A percentile compares a stretch with the other conserved stretches of the same genome.
Conservation (phyloP, 768 basidiomycete species). For the Kwoniella pini region DNA sequence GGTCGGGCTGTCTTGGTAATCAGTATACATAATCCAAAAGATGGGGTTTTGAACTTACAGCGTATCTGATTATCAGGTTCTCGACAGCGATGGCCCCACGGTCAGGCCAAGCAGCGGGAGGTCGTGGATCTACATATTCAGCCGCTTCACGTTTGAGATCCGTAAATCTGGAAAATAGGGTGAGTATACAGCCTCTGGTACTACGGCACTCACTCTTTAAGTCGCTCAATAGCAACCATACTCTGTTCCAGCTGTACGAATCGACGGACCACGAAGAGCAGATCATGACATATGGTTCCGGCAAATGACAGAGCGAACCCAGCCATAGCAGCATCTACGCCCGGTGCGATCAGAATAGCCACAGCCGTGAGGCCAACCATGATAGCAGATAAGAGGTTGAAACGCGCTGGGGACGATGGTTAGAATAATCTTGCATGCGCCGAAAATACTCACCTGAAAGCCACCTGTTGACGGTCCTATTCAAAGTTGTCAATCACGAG, state of each 20-base stretch:
- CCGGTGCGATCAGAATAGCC: slow-evolving; percentile 67
- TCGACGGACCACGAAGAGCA: slow-evolving; percentile 59
- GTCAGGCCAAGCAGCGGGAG: slow-evolving; percentile 75
- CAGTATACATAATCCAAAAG: too few relatives aligned
- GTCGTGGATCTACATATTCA: slow-evolving; percentile 84
- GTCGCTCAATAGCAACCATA: slow-evolving; percentile 80
- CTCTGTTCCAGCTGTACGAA: slow-evolving; percentile 81
- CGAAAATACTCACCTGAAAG: slow-evolving; percentile 27
- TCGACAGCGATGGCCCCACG: slow-evolving; percentile 65
- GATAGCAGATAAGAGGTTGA: slow-evolving; percentile 73
- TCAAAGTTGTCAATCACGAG: slow-evolving; percentile 1
- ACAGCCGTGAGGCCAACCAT: slow-evolving; percentile 73
- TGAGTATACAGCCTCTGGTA: not conserved
- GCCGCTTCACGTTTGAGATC: slow-evolving; percentile 74
- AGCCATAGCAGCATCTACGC: slow-evolving; percentile 75
- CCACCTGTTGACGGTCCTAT: slow-evolving; percentile 75
- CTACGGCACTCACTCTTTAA: slow-evolving; percentile 69
- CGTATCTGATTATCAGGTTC: slow-evolving; percentile 69
- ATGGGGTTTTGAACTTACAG: slow-evolving; percentile 20
- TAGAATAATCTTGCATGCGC: not conserved
- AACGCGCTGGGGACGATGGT: slow-evolving; percentile 67
- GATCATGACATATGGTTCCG: slow-evolving; percentile 69
- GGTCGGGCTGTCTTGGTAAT: slow-evolving; percentile 65
- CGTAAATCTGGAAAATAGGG: slow-evolving; percentile 56
- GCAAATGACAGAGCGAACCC: slow-evolving; percentile 87